Percentiles rank a stretch among this genome's conserved stretches.
Conservation (phyloP, 768 basidiomycete genomes). For the Trametes sanguinea region DNA sequence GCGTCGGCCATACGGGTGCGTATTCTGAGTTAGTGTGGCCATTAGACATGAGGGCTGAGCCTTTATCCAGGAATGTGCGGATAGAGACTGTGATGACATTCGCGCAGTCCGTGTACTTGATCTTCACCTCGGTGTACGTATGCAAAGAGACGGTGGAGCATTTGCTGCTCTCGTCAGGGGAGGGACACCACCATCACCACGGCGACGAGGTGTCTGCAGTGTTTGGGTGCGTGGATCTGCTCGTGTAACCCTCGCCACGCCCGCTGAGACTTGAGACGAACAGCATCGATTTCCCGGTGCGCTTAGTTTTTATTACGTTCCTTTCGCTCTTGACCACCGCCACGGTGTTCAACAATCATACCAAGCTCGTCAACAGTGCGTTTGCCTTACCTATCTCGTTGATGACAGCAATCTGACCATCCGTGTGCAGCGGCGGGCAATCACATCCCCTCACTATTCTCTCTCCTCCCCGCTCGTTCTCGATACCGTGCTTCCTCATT, state of each 20-base stretch:
- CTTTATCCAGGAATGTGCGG: conserved; percentile 55
- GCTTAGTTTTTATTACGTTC: conserved; percentile 57
- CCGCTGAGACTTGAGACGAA: background rate
- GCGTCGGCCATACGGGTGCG: conserved; percentile 64
- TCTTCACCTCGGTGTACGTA: conserved; percentile 94
- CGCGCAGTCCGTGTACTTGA: conserved; percentile 88
- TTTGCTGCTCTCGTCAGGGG: conserved; percentile 71
- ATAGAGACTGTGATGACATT: conserved; percentile 76
- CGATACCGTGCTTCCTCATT: conserved; percentile 34
- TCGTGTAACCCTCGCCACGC: conserved; percentile 37
- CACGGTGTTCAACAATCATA: conserved; percentile 61
- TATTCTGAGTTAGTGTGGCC: conserved; percentile 35
- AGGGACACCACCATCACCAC: conserved; percentile 69
- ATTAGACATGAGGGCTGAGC: background rate
- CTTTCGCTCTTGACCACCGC: conserved; percentile 60
- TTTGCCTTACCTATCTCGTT: conserved; percentile 18
- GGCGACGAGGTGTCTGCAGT: conserved; percentile 50
- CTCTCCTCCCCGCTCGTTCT: conserved; percentile 48
- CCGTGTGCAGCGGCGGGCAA: conserved; percentile 56
- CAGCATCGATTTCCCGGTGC: conserved; percentile 69
- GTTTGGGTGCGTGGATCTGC: conserved; percentile 39
- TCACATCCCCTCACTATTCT: conserved; percentile 55
- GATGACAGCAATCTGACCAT: background rate
- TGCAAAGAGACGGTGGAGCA: conserved; percentile 98
- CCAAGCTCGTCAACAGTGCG: conserved; percentile 64